These are phyloP conservation scores for Castanospermum australe DNA, from an alignment of 306 rosid species.

Conservation along the genomic window DNA sequence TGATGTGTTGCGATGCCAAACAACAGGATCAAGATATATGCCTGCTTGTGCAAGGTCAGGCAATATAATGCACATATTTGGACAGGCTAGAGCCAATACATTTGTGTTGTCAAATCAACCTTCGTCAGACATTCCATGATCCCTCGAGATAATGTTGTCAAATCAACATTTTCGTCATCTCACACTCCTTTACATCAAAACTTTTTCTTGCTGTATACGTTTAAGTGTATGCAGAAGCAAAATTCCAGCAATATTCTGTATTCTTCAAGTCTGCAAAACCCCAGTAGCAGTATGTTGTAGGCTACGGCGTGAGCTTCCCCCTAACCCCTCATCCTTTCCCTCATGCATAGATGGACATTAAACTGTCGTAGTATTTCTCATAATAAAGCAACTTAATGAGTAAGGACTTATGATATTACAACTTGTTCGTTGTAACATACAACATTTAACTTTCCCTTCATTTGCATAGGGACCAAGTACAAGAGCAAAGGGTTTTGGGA, in stretches of 20 bases:
- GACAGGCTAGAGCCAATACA: not conserved
- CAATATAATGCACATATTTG: not conserved
- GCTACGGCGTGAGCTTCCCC: not conserved
- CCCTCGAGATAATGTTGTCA: not conserved
- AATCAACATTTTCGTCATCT: not conserved
- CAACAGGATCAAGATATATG: not conserved
- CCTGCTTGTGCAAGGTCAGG: not conserved
- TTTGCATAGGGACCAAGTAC: not conserved
- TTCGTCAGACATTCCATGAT: not conserved
- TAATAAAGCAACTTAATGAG: not conserved
- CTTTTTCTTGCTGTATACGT: not conserved
- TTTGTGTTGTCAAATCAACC: not conserved
- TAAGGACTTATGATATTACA: not conserved
- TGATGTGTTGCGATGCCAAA: not conserved
- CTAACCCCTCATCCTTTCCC: not conserved
- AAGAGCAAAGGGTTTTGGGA: constrained; percentile 33
- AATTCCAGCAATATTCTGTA: not conserved
- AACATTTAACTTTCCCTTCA: constrained; percentile 15
- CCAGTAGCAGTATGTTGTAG: not conserved
- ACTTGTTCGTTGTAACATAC: constrained; percentile 11
- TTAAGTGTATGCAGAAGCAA: not conserved
- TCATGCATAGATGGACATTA: not conserved
- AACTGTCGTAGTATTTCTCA: not conserved
- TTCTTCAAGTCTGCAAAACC: not conserved
- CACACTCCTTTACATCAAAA: not conserved